Conservation (phyloP, 208 protist species). For the Novymonas esmeraldas region DNA sequence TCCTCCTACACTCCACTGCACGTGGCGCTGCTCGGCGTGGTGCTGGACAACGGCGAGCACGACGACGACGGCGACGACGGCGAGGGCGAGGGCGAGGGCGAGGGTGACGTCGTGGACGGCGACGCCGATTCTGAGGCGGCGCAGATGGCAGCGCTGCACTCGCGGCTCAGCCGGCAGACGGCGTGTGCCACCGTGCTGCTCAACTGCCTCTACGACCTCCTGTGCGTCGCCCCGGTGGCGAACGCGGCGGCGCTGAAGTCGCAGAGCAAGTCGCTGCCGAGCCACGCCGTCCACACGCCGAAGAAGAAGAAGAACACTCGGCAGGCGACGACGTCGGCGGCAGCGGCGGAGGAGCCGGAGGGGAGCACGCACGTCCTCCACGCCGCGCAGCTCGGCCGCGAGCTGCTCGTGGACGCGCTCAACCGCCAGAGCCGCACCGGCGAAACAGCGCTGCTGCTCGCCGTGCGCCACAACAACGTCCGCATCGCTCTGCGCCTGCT, state of each 20-base stretch:
- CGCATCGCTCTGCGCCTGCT: slow-evolving; percentile 62
- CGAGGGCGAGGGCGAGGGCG: neutral
- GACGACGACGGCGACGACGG: slow-evolving; percentile 10
- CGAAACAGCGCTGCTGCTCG: slow-evolving; percentile 68
- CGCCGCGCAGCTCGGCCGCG: neutral
- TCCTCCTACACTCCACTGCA: slow-evolving; percentile 73
- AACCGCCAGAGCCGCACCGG: slow-evolving; percentile 71
- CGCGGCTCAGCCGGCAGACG: slow-evolving; percentile 22
- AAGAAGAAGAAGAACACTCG: no score
- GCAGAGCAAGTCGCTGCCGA: neutral
- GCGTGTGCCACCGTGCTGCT: slow-evolving; percentile 40
- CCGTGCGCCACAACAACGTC: slow-evolving; percentile 62
- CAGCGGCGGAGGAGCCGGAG: no score
- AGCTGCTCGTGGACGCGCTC: slow-evolving; percentile 44
- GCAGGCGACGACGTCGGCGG: no score
- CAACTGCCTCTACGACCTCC: slow-evolving; percentile 48
- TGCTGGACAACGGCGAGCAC: slow-evolving; percentile 35
- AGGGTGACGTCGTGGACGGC: neutral
- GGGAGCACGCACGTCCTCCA: neutral
- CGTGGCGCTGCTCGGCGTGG: slow-evolving; percentile 62
- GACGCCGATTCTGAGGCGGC: slow-evolving; percentile 1
- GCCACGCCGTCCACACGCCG: neutral
- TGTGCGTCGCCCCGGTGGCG: slow-evolving; percentile 9
- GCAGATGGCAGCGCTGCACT: neutral
- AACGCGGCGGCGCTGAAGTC: neutral